Conservation (phyloP, 768 basidiomycete genomes). For the Dendrothele bispora region DNA sequence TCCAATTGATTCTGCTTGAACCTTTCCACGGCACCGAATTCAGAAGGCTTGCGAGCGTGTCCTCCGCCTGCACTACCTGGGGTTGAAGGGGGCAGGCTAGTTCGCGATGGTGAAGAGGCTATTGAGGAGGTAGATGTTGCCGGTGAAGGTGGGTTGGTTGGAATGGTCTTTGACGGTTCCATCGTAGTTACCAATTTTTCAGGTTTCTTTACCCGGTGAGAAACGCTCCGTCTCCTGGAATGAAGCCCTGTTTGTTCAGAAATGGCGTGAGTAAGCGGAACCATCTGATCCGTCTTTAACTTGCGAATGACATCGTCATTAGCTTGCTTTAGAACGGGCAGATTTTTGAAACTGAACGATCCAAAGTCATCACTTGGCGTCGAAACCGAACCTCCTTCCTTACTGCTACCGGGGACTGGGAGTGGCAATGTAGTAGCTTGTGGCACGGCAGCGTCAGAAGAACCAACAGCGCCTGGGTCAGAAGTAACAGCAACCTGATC, state of each 20-base stretch:
- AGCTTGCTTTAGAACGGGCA: slow-evolving; percentile 93
- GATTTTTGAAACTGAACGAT: slow-evolving; percentile 96
- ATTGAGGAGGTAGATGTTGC: slow-evolving; percentile 91
- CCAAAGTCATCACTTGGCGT: slow-evolving; percentile 85
- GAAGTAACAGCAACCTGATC: slow-evolving; percentile 63
- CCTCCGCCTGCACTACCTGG: slow-evolving; percentile 54
- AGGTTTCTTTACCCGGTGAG: slow-evolving; percentile 78
- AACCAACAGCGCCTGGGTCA: no score
- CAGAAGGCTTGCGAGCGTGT: slow-evolving; percentile 86
- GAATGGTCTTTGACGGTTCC: slow-evolving; percentile 50
- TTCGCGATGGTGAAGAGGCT: slow-evolving; percentile 84
- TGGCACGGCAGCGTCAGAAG: slow-evolving; percentile 34
- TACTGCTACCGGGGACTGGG: slow-evolving; percentile 37
- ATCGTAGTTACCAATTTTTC: slow-evolving; percentile 72
- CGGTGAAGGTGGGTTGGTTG: slow-evolving; percentile 86
- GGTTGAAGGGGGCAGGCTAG: slow-evolving; percentile 69
- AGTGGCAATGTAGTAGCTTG: slow-evolving; percentile 43
- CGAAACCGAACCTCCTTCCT: slow-evolving; percentile 43
- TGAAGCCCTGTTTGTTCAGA: slow-evolving; percentile 61
- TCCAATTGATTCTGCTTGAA: slow-evolving; percentile 86
- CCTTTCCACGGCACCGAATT: slow-evolving; percentile 83
- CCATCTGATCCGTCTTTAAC: slow-evolving; percentile 87
- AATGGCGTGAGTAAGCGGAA: slow-evolving; percentile 72
- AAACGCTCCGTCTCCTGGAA: slow-evolving; percentile 77
- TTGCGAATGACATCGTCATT: slow-evolving; percentile 98